Percentiles rank a stretch among this genome's conserved stretches.
Conservation (phyloP, 2,329 filamentous ascomycete species). For the Aspergillus pseudotamarii region DNA sequence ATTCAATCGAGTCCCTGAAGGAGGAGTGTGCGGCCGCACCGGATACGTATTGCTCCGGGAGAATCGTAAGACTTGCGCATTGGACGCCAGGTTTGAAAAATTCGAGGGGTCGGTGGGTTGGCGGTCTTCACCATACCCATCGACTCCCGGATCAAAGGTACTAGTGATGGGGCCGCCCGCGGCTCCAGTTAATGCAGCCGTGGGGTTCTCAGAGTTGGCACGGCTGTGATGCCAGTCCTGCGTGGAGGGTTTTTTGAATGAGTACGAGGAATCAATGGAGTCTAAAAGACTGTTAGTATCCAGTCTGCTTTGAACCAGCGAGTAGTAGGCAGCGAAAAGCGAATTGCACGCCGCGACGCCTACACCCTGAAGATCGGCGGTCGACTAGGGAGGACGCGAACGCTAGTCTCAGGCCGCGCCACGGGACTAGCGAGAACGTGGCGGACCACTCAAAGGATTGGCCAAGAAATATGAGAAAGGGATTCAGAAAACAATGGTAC, state of each 20-base stretch:
- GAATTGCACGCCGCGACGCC: slow-evolving; percentile 11
- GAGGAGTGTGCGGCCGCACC: slow-evolving; percentile 51
- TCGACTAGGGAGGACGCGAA: slow-evolving; percentile 30
- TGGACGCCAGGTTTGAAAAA: slow-evolving; percentile 41
- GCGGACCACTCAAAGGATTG: slow-evolving; percentile 26
- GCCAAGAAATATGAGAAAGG: background rate
- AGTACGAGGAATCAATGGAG: slow-evolving; percentile 26
- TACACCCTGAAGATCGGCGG: slow-evolving; percentile 18
- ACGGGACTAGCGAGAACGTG: slow-evolving; percentile 31
- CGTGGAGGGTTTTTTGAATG: slow-evolving; percentile 48
- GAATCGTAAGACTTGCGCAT: slow-evolving; percentile 42
- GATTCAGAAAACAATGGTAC: background rate
- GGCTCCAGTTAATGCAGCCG: slow-evolving; percentile 57
- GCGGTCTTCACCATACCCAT: slow-evolving; percentile 38
- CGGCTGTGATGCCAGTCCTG: slow-evolving; percentile 67
- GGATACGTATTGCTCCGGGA: slow-evolving; percentile 54
- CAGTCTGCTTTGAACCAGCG: background rate
- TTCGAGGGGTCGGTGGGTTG: slow-evolving; percentile 33
- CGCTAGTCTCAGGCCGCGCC: slow-evolving; percentile 28
- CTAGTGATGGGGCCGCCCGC: slow-evolving; percentile 38
- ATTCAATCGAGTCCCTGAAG: slow-evolving; percentile 39
- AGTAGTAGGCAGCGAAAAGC: background rate
- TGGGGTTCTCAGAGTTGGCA: slow-evolving; percentile 67
- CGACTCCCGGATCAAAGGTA: slow-evolving; percentile 38
- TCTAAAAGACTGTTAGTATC: slow-evolving; percentile 13